These are phyloP conservation scores for Aspergillus avenaceus DNA, from an alignment of 495 filamentous ascomycete species.

Conservation along the genomic window DNA sequence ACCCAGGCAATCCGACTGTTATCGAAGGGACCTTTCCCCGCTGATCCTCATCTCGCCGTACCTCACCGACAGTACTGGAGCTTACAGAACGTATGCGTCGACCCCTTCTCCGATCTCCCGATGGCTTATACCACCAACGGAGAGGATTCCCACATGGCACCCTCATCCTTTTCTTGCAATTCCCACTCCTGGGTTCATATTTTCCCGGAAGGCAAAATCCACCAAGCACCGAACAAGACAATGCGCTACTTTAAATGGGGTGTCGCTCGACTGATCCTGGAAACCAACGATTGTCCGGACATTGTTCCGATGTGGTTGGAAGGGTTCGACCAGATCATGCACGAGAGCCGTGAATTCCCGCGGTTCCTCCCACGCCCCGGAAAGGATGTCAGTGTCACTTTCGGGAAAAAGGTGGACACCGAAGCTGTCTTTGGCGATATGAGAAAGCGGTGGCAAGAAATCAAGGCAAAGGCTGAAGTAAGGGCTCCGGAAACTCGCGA, in stretches of 20 bases:
- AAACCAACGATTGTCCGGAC: constrained; percentile 75
- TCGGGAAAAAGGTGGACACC: constrained; percentile 51
- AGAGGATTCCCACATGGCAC: constrained; percentile 52
- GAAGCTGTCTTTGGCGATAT: constrained; percentile 59
- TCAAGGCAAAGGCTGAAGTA: constrained; percentile 48
- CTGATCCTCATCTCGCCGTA: constrained; percentile 31
- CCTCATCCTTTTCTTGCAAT: constrained; percentile 56
- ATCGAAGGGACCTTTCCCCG: constrained; percentile 56
- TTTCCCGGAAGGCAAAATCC: constrained; percentile 91
- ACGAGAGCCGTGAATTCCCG: constrained; percentile 73
- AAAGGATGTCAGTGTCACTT: constrained; percentile 68
- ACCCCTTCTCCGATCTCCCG: constrained; percentile 44
- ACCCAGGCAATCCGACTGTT: constrained; percentile 80
- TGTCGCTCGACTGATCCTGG: constrained; percentile 80
- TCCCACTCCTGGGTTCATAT: constrained; percentile 85
- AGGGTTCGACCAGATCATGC: constrained; percentile 80
- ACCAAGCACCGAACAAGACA: constrained; percentile 73
- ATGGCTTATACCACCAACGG: constrained; percentile 49
- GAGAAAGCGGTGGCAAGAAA: constrained; percentile 60
- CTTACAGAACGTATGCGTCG: constrained; percentile 40
- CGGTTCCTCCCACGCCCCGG: constrained; percentile 73
- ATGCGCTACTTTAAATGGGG: constrained; percentile 99
- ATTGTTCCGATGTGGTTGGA: constrained; percentile 93
- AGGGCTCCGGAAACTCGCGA: constrained; percentile 25
- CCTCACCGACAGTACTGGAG: constrained; percentile 37